phyloP scores from a whole-genome alignment of 2,329 filamentous ascomycete species.

The Aspergillus puulaauensis region DNA sequence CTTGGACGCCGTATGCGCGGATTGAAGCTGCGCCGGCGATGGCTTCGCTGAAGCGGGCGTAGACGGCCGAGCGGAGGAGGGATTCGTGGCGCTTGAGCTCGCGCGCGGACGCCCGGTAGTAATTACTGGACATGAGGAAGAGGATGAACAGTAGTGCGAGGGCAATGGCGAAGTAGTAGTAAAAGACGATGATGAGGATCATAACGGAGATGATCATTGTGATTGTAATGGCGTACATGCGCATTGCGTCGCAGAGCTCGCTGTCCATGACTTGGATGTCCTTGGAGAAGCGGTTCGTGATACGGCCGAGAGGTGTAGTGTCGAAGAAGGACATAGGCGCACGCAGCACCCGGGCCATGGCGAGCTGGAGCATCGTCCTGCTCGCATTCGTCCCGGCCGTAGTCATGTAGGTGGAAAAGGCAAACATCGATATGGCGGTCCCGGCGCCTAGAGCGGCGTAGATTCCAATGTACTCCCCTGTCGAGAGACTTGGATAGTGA shows the following conservation, averaged over 20 bases:
- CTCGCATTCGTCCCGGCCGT: slow-evolving; percentile 78
- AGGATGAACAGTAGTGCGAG: slow-evolving; percentile 68
- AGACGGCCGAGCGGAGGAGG: slow-evolving; percentile 81
- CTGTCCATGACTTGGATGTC: slow-evolving; percentile 98
- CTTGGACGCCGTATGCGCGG: slow-evolving; percentile 79
- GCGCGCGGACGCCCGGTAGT: slow-evolving; percentile 86
- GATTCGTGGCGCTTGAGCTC: slow-evolving; percentile 95
- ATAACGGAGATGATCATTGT: slow-evolving; percentile 82
- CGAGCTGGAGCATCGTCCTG: slow-evolving; percentile 75
- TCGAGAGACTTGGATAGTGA: slow-evolving; percentile 63
- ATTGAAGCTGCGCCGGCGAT: slow-evolving; percentile 76
- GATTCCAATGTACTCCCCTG: slow-evolving; percentile 68
- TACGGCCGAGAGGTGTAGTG: slow-evolving; percentile 89
- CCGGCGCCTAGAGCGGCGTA: slow-evolving; percentile 69
- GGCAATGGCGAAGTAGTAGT: slow-evolving; percentile 79
- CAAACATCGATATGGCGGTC: slow-evolving; percentile 75
- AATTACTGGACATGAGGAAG: slow-evolving; percentile 79
- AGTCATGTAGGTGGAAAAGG: slow-evolving; percentile 75
- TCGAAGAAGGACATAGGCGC: slow-evolving; percentile 90
- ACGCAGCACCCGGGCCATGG: slow-evolving; percentile 71
- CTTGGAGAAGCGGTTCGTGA: slow-evolving; percentile 93
- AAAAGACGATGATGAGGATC: slow-evolving; percentile 89
- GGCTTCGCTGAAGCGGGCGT: slow-evolving; percentile 87
- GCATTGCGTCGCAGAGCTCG: slow-evolving; percentile 79
- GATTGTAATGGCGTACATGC: slow-evolving; percentile 88